Evolutionary conservation across 2,329 filamentous ascomycete species (phyloP).

Genomic region (Hypoxylon sp.): DNA sequence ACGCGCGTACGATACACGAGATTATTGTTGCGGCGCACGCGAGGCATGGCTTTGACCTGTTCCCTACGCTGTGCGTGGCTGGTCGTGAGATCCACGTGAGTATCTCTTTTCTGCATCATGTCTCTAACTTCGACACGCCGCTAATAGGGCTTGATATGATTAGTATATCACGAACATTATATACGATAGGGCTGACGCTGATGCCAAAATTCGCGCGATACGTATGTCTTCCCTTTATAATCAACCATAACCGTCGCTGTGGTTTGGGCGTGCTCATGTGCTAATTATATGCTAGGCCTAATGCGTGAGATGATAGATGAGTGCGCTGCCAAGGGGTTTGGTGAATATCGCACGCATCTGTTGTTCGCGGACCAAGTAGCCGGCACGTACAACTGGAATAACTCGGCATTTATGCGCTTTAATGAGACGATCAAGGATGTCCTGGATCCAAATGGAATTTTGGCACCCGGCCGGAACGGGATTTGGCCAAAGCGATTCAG

Average conservation of each 20-base stretch:
- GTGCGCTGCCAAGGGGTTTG: slow-evolving; percentile 60
- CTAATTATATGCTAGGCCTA: slow-evolving; percentile 15
- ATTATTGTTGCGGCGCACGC: slow-evolving; percentile 56
- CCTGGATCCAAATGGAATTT: slow-evolving; percentile 60
- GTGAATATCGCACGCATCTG: slow-evolving; percentile 64
- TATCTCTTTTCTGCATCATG: slow-evolving; percentile 38
- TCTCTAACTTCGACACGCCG: background rate
- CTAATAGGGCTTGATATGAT: background rate
- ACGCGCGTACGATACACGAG: slow-evolving; percentile 62
- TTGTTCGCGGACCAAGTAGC: slow-evolving; percentile 65
- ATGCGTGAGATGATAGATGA: slow-evolving; percentile 59
- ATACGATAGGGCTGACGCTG: slow-evolving; percentile 62
- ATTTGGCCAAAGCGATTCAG: slow-evolving; percentile 56
- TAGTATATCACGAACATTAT: slow-evolving; percentile 67
- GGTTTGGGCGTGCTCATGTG: background rate
- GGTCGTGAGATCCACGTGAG: slow-evolving; percentile 66
- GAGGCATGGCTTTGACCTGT: slow-evolving; percentile 66
- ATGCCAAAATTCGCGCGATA: slow-evolving; percentile 53
- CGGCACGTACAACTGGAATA: slow-evolving; percentile 62
- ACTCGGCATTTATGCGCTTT: slow-evolving; percentile 59
- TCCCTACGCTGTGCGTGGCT: slow-evolving; percentile 66
- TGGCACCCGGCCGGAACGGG: slow-evolving; percentile 57
- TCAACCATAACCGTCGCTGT: too few relatives aligned
- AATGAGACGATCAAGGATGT: slow-evolving; percentile 63
- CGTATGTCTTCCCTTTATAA: slow-evolving; percentile 2